A percentile compares a stretch with the other conserved stretches of the same genome.
phyloP scores from a whole-genome alignment of 169 alveolate genomes.

The Plasmodium coatneyi region DNA sequence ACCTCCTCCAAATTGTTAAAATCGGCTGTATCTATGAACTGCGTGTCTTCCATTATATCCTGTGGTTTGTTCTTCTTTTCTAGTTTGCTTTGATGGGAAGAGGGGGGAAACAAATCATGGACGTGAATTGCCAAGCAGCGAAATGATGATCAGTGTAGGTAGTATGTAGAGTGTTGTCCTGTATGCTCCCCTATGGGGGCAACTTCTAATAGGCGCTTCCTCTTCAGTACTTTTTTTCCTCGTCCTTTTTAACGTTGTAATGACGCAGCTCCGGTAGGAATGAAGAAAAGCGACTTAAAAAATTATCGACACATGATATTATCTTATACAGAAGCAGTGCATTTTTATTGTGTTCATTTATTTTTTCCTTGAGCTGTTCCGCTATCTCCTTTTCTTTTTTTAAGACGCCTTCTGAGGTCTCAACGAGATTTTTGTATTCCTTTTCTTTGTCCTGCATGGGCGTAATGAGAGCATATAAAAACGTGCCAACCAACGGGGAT shows the following conservation, averaged over 20 bases:
- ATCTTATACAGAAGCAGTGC: constrained; percentile 43
- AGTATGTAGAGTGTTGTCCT: background rate
- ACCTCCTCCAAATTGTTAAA: constrained; percentile 60
- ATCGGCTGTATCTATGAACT: constrained; percentile 37
- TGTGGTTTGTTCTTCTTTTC: constrained; percentile 66
- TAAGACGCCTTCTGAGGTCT: constrained; percentile 26
- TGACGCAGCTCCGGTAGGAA: constrained; percentile 68
- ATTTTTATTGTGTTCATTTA: constrained; percentile 61
- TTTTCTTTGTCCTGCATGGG: constrained; percentile 36
- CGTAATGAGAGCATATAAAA: background rate
- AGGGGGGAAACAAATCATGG: background rate
- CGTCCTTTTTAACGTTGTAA: constrained; percentile 63
- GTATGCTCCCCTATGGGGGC: background rate
- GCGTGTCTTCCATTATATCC: constrained; percentile 62
- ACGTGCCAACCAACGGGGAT: background rate
- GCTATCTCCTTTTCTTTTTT: constrained; percentile 49
- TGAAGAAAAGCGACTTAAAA: constrained; percentile 58
- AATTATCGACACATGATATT: constrained; percentile 63
- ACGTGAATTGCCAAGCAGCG: background rate
- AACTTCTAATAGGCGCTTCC: background rate
- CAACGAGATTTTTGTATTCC: constrained; percentile 33
- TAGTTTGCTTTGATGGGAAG: background rate
- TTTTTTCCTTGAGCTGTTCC: constrained; percentile 52
- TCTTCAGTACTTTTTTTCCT: constrained; percentile 23
- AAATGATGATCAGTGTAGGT: background rate